These are phyloP conservation scores for Barnettozyma salicaria DNA, from an alignment of 805 yeast genomes.

Conservation along the genomic window DNA sequence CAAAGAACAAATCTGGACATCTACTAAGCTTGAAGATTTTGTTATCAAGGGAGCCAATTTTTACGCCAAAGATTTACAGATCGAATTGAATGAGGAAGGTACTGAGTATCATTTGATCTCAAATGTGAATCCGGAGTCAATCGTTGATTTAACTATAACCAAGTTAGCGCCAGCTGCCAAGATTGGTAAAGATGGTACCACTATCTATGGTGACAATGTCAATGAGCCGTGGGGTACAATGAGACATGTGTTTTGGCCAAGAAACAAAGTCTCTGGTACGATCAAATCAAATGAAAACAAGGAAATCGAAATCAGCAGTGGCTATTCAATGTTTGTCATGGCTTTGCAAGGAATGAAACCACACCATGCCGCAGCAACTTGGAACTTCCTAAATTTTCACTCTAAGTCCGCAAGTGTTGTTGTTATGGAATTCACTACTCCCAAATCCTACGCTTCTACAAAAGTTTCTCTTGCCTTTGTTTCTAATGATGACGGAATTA, in stretches of 20 bases:
- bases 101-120: conserved; percentile 51
- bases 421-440: conserved; percentile 94
- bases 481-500: conserved; percentile 54
- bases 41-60: conserved; percentile 68
- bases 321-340: conserved; percentile 77
- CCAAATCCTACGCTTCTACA: conserved; percentile 79
- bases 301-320: conserved; percentile 27
- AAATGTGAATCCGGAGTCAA: conserved; percentile 60
- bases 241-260: conserved; percentile 97
- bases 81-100: conserved; percentile 53
- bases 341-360: conserved; percentile 99
- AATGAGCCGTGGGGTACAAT: conserved; percentile 93
- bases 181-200: conserved; percentile 82
- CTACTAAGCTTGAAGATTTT: conserved; percentile 81
- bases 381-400: conserved; percentile 93
- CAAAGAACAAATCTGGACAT: conserved; percentile 66
- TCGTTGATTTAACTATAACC: conserved; percentile 60
- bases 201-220: conserved; percentile 79
- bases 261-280: conserved; percentile 66
- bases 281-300: conserved; percentile 37
- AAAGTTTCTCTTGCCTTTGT: conserved; percentile 76
- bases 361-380: conserved; percentile 94
- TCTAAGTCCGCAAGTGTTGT: conserved; percentile 68
- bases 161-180: conserved; percentile 74
- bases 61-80: conserved; percentile 64